phyloP scores from a whole-genome alignment of 139 green algal genomes.

The Ettlia oleoabundans region DNA sequence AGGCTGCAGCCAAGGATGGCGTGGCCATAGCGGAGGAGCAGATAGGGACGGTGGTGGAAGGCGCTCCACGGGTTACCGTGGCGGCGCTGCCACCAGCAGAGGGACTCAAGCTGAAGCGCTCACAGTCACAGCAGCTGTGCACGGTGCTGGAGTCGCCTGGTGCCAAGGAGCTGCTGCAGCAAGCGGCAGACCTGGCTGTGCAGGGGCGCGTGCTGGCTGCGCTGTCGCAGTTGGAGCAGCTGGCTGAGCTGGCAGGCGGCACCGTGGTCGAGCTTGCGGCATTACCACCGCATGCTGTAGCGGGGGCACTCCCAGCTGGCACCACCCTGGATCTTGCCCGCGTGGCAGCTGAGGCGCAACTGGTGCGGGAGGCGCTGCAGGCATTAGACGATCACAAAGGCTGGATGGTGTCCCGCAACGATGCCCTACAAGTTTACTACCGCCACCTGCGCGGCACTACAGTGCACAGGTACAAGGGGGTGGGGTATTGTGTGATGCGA shows the following conservation, averaged over 20 bases:
- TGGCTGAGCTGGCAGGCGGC: not conserved
- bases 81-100: not conserved
- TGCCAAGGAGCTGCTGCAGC: not conserved
- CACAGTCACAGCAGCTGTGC: not conserved
- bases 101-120: not conserved
- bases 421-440: constrained; percentile 30
- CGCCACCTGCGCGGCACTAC: constrained; percentile 30
- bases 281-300: not conserved
- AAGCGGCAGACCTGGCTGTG: not conserved
- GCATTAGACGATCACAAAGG: constrained; percentile 23
- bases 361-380: not conserved
- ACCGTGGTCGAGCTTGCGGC: constrained; percentile 5
- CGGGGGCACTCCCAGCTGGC: not conserved
- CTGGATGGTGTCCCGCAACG: constrained; percentile 37
- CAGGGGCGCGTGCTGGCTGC: constrained; percentile 9
- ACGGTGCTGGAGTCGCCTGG: not conserved
- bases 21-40: not conserved
- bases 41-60: not conserved
- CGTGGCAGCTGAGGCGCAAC: not conserved
- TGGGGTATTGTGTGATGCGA: too few relatives aligned
- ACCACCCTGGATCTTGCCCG: not conserved
- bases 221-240: not conserved
- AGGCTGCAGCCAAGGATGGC: constrained; percentile 3
- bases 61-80: not conserved
- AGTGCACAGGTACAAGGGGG: not conserved